Evolutionary conservation across 2,329 filamentous ascomycete species (phyloP).

Genomic region (Calonectria multiphialidica): DNA sequence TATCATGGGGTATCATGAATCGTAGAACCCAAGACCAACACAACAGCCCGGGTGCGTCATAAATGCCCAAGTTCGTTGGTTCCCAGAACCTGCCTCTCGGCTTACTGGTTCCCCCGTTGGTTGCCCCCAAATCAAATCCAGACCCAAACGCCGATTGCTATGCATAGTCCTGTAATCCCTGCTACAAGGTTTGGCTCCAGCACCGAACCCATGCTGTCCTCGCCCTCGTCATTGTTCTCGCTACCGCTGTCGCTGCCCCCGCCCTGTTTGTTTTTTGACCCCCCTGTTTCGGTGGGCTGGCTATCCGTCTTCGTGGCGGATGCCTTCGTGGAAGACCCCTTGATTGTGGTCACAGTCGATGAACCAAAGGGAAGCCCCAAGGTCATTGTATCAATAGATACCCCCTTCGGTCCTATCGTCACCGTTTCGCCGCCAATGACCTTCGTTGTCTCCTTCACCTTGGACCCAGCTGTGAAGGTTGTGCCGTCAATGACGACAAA

Average conservation of each 20-base stretch:
- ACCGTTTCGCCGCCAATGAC: conserved; percentile 63
- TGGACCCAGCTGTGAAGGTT: conserved; percentile 65
- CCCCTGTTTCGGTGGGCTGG: conserved; percentile 44
- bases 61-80: not conserved
- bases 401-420: conserved; percentile 63
- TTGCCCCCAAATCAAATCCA: conserved; percentile 39
- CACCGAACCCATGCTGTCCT: conserved; percentile 30
- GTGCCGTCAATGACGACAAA: conserved; percentile 62
- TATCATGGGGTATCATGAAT: conserved; percentile 11
- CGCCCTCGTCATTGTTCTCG: conserved; percentile 31
- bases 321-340: conserved; percentile 45
- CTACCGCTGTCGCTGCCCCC: not conserved
- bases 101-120: not conserved
- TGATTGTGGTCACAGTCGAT: conserved; percentile 56
- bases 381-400: conserved; percentile 61
- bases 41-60: not conserved
- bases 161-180: conserved; percentile 47
- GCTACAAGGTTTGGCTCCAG: conserved; percentile 29
- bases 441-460: conserved; percentile 56
- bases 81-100: not conserved
- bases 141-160: conserved; percentile 56
- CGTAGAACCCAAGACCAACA: not conserved
- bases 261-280: conserved; percentile 23
- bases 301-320: conserved; percentile 39
- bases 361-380: conserved; percentile 60